Base-by-base conservation (phyloP, 2,329 filamentous ascomycete species). In the Westerdykella ornata region DNA sequence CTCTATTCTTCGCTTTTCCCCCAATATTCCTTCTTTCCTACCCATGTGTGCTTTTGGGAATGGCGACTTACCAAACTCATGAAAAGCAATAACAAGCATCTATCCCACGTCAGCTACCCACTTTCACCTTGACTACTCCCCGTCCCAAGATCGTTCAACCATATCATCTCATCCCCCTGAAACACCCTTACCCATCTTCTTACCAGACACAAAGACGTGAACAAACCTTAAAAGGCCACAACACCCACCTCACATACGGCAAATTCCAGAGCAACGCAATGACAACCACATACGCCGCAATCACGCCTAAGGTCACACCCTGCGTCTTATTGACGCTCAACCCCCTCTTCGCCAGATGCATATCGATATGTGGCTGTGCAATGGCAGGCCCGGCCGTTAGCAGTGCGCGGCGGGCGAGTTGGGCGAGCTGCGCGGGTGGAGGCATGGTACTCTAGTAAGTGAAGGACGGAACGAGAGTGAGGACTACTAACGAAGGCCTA, bases 201-300 rank as follows among this genome's bases (percentile, higher is more conserved):
- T 11, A 32, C 9, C 15, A 34, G 26, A 38, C 19, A 15, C 3
- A n/a, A 14, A 3, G 20, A 22, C 13, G 12, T 16, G 44, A 35
- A 48, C 54, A 11, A 60, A 84, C 81, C 70, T 89, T 89, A 71
- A 89, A 88, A 3, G 85, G 85, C 84, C 84, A 89, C 28, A 89
- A 68, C 1, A 82, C 73, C 73, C 79, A 83, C 42, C 78, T 74
- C n/a, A 89, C 67, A 62, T 86, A 87, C 1, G 85, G 85, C 1
- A 88, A 63, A 66, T 88, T 88, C 85, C 85, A 89, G 3, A 89
- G 70, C 32, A 89, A 71, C 4, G 83, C 84, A 49, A 89, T 89
- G 35, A 75, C 74, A 14, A 87, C 83, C 2, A 84, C 74, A 64
- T 88, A 88, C 28, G 73, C 81, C 7, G 67, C 82, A 52, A 88